Base-by-base conservation (phyloP, 345 rosid genomes). In the Syzygium jambos region DNA sequence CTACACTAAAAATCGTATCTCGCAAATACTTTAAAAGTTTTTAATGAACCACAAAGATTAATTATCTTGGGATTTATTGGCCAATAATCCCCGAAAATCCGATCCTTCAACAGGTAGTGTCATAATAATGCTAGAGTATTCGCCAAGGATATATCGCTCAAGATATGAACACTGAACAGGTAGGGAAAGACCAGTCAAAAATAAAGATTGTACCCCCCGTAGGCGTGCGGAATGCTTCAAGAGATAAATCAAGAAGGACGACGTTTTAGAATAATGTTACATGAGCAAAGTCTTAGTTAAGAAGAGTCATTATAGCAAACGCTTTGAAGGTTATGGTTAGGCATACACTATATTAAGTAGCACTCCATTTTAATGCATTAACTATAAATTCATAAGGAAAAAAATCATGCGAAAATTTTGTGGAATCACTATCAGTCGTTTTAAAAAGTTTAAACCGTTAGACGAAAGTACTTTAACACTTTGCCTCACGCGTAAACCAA, bases 361-460 rank as follows among this genome's bases (percentile, higher is more conserved):
- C 78, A 68, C 38, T 30, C 6, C 43, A 30, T 30, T 30, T 16
- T 68, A 30, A 68, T 30, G 43, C 43, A 8, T 43, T 57, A 57
- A 57, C 63, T 16, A 30, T 16, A 30, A 0, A 61, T 61, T n/a
- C 34, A 61, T 61, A 13, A 61, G 19, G 73, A 13, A n/a, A 61
- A 56, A 59, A n/a, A 61, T 16, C 23, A 68, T 16, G 11, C 43
- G 2, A 15, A 16, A 30, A 10, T 68, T 30, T 30, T 4, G 43
- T 17, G 23, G 11, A 10, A 30, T 1, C 7, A 68, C 1, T 4
- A 0, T 16, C 0, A 9, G 4, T 30, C 8, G 3, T 68, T 16
- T 16, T 68, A n/a, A 8, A 30, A 16, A 30, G 3, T 68, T 30
- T 17, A 17, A 68, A 30, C 3, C 7, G 9, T 17, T 7, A 30